Conservation (phyloP, 1,284 basidiomycete species). For the Bondarzewia mesenterica region DNA sequence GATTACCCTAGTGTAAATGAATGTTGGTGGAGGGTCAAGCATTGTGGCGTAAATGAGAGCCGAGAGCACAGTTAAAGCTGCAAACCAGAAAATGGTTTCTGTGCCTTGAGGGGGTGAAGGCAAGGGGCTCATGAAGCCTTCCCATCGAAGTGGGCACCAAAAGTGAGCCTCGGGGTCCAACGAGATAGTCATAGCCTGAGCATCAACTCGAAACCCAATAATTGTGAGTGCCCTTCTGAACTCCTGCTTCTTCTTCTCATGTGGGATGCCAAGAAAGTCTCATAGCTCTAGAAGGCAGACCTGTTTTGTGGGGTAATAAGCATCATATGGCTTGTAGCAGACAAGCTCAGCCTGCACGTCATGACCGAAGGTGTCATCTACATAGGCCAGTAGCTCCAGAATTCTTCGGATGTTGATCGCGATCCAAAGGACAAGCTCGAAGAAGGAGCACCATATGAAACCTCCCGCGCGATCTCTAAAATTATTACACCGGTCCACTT, state of each 20-base stretch:
- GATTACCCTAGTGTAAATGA: too few species aligned
- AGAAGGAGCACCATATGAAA: neutral
- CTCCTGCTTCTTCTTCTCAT: slow-evolving; percentile 2
- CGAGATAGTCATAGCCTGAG: neutral
- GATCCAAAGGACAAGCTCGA: slow-evolving; percentile 1
- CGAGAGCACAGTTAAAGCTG: too few species aligned
- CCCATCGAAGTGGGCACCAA: slow-evolving; percentile 15
- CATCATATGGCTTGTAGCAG: slow-evolving; percentile 3
- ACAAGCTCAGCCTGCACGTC: neutral
- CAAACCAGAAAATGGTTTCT: too few species aligned
- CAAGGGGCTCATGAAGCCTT: slow-evolving; percentile 16
- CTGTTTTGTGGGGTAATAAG: too few species aligned
- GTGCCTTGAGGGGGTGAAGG: too few species aligned
- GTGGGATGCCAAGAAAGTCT: slow-evolving; percentile 4
- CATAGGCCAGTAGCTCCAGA: neutral
- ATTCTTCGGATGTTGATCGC: neutral
- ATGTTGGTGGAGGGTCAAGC: too few species aligned
- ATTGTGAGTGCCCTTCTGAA: neutral
- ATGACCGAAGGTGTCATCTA: slow-evolving; percentile 1
- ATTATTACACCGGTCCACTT: slow-evolving; percentile 24
- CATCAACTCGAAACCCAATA: slow-evolving; percentile 2
- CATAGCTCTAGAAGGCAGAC: neutral
- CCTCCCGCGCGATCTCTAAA: slow-evolving; percentile 21
- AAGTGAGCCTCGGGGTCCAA: slow-evolving; percentile 12
- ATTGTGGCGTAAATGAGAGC: too few species aligned